Percentiles rank a stretch among this genome's conserved stretches.
Evolutionary conservation across 805 yeast genomes (phyloP).

Genomic region (Sugiyamaella boreocaroliniensis): DNA sequence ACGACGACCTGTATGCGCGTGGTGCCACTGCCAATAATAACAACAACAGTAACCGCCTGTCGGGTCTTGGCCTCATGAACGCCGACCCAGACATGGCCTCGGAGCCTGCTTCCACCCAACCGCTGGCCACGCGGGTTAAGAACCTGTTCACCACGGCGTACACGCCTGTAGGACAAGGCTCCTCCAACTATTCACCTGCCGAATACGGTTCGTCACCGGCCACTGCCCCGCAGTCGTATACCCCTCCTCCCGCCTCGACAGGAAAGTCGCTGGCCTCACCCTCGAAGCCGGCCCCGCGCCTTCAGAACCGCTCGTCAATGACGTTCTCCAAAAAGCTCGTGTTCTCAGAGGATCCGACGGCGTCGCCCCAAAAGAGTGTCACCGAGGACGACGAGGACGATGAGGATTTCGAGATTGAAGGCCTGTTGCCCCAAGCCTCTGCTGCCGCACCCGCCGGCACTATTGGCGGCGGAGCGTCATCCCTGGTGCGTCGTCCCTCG

Average conservation of each 20-base stretch:
- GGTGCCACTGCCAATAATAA: not conserved
- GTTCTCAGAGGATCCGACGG: constrained; percentile 2
- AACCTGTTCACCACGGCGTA: not conserved
- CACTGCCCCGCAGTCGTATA: too few species aligned
- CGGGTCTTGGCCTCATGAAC: not conserved
- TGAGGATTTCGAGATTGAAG: constrained; percentile 17
- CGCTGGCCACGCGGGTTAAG: not conserved
- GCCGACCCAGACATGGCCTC: not conserved
- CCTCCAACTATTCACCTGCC: not conserved
- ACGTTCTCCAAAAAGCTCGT: constrained; percentile 19
- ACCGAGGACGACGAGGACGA: constrained; percentile 4
- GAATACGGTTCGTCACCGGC: too few species aligned
- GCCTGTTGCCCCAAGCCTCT: constrained; percentile 12
- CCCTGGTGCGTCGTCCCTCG: constrained; percentile 3
- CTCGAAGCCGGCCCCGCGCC: not conserved
- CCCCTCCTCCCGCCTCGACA: not conserved
- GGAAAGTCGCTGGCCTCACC: not conserved
- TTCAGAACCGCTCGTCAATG: constrained; percentile 14
- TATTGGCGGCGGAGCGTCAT: not conserved
- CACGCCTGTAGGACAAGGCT: not conserved
- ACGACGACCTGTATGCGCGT: not conserved
- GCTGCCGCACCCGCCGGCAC: constrained; percentile 7
- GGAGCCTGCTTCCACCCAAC: not conserved
- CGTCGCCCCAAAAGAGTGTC: too few species aligned
- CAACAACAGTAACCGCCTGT: not conserved